Evolutionary conservation across 164 flowering plant genomes (phyloP).

Genomic region (Brasenia schreberi): DNA sequence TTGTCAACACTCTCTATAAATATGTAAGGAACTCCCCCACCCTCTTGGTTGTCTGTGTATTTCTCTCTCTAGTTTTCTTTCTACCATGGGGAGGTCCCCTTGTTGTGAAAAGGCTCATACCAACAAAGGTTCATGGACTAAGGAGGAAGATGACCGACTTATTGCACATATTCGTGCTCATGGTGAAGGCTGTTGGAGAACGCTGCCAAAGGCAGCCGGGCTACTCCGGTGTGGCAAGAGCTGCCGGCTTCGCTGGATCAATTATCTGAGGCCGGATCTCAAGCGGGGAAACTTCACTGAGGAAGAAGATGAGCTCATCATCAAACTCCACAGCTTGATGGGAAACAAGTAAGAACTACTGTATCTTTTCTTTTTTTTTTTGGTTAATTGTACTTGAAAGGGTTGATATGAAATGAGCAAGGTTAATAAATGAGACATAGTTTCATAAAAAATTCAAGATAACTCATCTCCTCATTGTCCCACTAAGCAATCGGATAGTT

Average conservation of each 20-base stretch:
- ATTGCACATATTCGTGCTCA: constrained; percentile 78
- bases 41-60: neutral
- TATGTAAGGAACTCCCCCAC: neutral
- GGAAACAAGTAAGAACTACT: constrained; percentile 67
- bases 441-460: too few relatives aligned
- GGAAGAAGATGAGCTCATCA: constrained; percentile 92
- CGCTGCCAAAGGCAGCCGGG: constrained; percentile 96
- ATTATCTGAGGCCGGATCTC: constrained; percentile 85
- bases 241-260: constrained; percentile 94
- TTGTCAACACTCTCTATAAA: neutral
- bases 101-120: constrained; percentile 99
- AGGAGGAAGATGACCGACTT: constrained; percentile 90
- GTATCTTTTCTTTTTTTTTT: neutral
- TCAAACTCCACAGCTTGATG: constrained; percentile 86
- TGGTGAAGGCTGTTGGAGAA: constrained; percentile 98
- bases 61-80: constrained; percentile 1
- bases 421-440: too few relatives aligned
- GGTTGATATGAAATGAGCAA: too few relatives aligned
- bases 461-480: too few relatives aligned
- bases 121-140: constrained; percentile 99
- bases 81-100: constrained; percentile 84
- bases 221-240: constrained; percentile 82
- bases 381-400: too few relatives aligned
- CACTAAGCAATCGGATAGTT: too few relatives aligned
- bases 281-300: constrained; percentile 91